A percentile compares a stretch with the other conserved stretches of the same genome.
These are phyloP conservation scores for Galeopsis tetrahit DNA, from an alignment of 257 asterid species.

Conservation along the genomic window DNA sequence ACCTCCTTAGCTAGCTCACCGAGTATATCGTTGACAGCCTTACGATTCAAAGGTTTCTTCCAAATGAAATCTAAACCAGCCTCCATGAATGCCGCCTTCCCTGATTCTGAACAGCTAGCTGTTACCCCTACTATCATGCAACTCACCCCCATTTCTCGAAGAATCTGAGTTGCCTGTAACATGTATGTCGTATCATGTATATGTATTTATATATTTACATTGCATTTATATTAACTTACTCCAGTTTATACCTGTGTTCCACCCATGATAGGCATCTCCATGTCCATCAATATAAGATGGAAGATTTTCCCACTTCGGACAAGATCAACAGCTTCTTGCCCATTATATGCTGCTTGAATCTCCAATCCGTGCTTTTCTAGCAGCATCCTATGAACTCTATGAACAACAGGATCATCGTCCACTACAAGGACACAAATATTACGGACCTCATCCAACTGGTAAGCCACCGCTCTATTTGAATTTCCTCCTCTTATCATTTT, in stretches of 20 bases:
- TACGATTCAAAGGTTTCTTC: too few species aligned
- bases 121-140: constrained; percentile 51
- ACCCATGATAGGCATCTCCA: too few species aligned
- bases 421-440: constrained; percentile 49
- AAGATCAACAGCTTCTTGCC: constrained; percentile 53
- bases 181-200: neutral
- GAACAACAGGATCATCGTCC: constrained; percentile 47
- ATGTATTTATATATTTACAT: neutral
- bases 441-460: neutral
- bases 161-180: constrained; percentile 39
- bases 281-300: constrained; percentile 16
- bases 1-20: constrained; percentile 40
- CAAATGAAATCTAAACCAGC: constrained; percentile 36
- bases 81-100: constrained; percentile 43
- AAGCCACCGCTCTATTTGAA: constrained; percentile 3
- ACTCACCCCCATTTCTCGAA: constrained; percentile 32
- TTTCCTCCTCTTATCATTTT: constrained; percentile 28
- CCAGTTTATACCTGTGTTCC: too few species aligned
- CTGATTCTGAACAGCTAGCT: neutral
- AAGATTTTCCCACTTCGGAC: constrained; percentile 39
- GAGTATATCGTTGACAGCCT: constrained; percentile 25
- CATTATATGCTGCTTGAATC: constrained; percentile 42
- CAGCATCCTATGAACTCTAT: constrained; percentile 39
- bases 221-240: too few species aligned
- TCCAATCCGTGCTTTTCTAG: constrained; percentile 37